These are phyloP conservation scores for Elsinoe australis DNA, from an alignment of 2,329 filamentous ascomycete species.

Conservation along the genomic window DNA sequence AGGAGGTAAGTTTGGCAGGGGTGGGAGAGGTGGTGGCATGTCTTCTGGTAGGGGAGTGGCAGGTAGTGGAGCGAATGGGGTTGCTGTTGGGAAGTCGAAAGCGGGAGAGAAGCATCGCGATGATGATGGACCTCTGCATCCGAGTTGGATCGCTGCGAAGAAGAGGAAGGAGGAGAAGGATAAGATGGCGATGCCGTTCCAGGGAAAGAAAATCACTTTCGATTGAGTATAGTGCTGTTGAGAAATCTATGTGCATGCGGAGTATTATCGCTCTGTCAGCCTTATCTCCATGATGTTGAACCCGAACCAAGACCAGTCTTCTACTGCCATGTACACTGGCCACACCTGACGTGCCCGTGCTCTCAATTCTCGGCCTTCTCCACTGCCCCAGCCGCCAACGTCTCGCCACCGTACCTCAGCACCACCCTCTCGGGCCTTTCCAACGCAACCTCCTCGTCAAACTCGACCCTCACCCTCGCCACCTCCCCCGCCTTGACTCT, in stretches of 20 bases:
- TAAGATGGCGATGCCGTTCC: slow-evolving; percentile 43
- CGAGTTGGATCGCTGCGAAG: slow-evolving; percentile 58
- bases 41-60: slow-evolving; percentile 7
- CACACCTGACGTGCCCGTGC: too few species aligned
- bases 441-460: slow-evolving; percentile 63
- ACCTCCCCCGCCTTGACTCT: slow-evolving; percentile 73
- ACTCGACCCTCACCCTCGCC: slow-evolving; percentile 65
- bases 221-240: slow-evolving; percentile 35
- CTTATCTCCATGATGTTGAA: too few species aligned
- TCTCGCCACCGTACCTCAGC: slow-evolving; percentile 69
- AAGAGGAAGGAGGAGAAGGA: slow-evolving; percentile 47
- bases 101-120: slow-evolving; percentile 31
- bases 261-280: too few species aligned
- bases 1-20: slow-evolving; percentile 6
- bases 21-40: slow-evolving; percentile 16
- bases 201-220: slow-evolving; percentile 57
- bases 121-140: slow-evolving; percentile 51
- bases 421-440: slow-evolving; percentile 76
- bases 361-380: slow-evolving; percentile 47
- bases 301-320: too few species aligned
- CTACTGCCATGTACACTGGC: too few species aligned
- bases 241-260: background rate
- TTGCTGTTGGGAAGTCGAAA: background rate
- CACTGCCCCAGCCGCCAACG: slow-evolving; percentile 78
- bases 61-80: background rate